Conservation (phyloP, 2,329 filamentous ascomycete species). For the Chrysoporthe cubensis region DNA sequence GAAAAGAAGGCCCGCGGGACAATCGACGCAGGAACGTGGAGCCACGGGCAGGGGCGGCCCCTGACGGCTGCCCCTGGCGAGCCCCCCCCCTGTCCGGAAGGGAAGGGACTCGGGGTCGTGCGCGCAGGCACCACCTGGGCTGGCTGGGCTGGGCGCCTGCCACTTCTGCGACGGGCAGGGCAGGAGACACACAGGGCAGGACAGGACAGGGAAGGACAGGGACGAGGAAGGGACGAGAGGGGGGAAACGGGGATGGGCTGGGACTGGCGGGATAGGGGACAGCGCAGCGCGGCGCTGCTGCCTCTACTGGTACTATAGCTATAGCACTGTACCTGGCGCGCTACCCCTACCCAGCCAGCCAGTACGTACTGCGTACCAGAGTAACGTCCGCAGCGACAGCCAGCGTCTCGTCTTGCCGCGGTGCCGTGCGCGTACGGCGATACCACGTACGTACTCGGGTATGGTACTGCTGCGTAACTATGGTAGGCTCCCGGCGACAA, state of each 20-base stretch:
- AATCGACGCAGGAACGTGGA: slow-evolving; percentile 19
- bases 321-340: no score
- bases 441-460: no score
- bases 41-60: slow-evolving; percentile 10
- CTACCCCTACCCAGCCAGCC: no score
- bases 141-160: neutral
- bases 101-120: neutral
- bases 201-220: neutral
- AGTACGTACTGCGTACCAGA: no score
- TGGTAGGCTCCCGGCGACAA: no score
- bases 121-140: neutral
- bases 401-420: no score
- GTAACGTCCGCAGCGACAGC: no score
- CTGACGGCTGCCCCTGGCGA: neutral
- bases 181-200: neutral
- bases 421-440: no score
- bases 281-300: no score
- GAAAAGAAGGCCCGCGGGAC: neutral
- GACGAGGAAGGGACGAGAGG: neutral
- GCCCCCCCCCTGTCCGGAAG: neutral
- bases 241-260: neutral
- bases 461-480: no score
- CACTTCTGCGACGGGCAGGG: neutral
- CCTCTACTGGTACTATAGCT: no score
- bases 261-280: no score